Evolutionary conservation across 148 eudicot genomes (phyloP).

Genomic region (Silene latifolia): DNA sequence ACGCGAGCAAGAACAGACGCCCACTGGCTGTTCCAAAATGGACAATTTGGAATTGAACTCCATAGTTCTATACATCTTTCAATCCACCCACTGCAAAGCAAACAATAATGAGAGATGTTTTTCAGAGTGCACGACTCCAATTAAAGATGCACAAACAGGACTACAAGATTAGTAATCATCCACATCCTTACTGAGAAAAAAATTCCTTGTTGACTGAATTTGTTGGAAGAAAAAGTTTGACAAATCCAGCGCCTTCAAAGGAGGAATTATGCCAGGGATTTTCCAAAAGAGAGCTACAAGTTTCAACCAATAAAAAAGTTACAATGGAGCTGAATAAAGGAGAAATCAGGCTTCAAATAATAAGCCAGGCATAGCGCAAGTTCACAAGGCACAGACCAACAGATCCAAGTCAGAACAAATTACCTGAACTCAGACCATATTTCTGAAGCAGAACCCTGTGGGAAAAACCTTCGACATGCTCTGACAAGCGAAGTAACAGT

Average conservation of each 20-base stretch:
- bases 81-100: slow-evolving; percentile 65
- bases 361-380: slow-evolving; percentile 8
- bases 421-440: slow-evolving; percentile 98
- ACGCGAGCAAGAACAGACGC: slow-evolving; percentile 91
- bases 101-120: slow-evolving; percentile 13
- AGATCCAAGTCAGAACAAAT: slow-evolving; percentile 20
- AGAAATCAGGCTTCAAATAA: too few relatives aligned
- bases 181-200: slow-evolving; percentile 64
- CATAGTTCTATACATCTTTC: slow-evolving; percentile 52
- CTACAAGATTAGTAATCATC: slow-evolving; percentile 13
- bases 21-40: slow-evolving; percentile 98
- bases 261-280: slow-evolving; percentile 98
- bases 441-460: slow-evolving; percentile 80
- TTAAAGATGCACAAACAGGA: slow-evolving; percentile 1
- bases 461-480: slow-evolving; percentile 91
- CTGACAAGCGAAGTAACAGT: slow-evolving; percentile 90
- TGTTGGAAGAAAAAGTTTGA: slow-evolving; percentile 90
- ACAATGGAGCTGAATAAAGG: not conserved
- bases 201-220: slow-evolving; percentile 77
- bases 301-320: slow-evolving; percentile 6
- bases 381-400: slow-evolving; percentile 8
- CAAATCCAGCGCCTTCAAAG: slow-evolving; percentile 94
- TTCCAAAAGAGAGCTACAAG: slow-evolving; percentile 70
- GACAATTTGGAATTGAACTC: slow-evolving; percentile 85
- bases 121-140: not conserved